Conservation (phyloP, 257 asterid species). For the Penstemon newberryi region DNA sequence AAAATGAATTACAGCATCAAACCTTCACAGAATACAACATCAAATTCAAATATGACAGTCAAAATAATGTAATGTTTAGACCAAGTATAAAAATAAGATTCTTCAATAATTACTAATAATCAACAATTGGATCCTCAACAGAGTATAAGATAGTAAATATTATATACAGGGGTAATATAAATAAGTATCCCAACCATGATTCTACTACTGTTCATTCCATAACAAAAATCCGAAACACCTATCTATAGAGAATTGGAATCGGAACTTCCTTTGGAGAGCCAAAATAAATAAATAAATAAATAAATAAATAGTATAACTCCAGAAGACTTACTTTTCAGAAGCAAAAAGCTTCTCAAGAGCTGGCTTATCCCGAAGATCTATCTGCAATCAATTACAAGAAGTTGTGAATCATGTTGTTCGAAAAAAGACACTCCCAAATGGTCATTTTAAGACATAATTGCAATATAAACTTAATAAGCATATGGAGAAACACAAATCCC, state of each 20-base stretch:
- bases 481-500: background rate
- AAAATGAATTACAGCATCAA: constrained; percentile 76
- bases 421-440: background rate
- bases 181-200: background rate
- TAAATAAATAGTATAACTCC: background rate
- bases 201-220: too few species aligned
- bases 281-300: background rate
- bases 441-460: background rate
- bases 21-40: constrained; percentile 35
- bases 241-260: background rate
- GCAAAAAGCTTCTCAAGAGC: constrained; percentile 57
- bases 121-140: background rate
- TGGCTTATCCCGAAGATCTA: constrained; percentile 63
- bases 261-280: background rate
- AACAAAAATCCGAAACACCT: too few species aligned
- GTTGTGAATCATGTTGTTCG: background rate
- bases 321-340: constrained; percentile 55
- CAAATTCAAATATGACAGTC: background rate
- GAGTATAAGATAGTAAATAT: background rate
- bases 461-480: too few species aligned
- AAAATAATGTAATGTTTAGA: background rate
- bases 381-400: constrained; percentile 34
- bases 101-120: background rate
- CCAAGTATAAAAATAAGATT: background rate
- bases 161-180: background rate